phyloP scores from a whole-genome alignment of 2,329 filamentous ascomycete species.

The Akanthomyces lecanii region DNA sequence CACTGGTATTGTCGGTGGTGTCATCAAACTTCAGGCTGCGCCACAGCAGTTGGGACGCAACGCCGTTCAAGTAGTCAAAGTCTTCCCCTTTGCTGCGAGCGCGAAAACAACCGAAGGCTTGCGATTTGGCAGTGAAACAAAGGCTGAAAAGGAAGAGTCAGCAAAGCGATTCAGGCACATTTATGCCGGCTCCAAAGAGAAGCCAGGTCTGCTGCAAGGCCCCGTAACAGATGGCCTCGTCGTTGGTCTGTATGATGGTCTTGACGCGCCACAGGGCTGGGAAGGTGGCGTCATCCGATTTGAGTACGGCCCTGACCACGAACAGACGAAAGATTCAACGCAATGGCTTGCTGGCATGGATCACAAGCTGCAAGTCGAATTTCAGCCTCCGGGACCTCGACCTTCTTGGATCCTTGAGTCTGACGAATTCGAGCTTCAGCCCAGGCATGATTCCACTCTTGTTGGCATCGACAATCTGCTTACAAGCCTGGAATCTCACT shows the following conservation, averaged over 20 bases:
- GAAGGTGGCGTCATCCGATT: slow-evolving; percentile 81
- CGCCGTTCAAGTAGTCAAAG: slow-evolving; percentile 61
- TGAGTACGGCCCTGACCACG: slow-evolving; percentile 45
- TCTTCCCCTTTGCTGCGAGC: slow-evolving; percentile 71
- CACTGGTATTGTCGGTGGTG: slow-evolving; percentile 72
- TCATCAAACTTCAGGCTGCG: slow-evolving; percentile 83
- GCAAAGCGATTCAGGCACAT: slow-evolving; percentile 66
- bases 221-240: slow-evolving; percentile 87
- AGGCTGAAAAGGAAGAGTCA: slow-evolving; percentile 74
- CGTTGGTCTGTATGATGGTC: slow-evolving; percentile 54
- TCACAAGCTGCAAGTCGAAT: slow-evolving; percentile 65
- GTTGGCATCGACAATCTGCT: slow-evolving; percentile 83
- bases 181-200: slow-evolving; percentile 55
- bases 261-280: slow-evolving; percentile 60
- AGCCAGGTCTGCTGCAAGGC: slow-evolving; percentile 68
- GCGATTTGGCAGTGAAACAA: slow-evolving; percentile 84
- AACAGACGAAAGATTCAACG: slow-evolving; percentile 43
- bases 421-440: slow-evolving; percentile 48
- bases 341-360: slow-evolving; percentile 78
- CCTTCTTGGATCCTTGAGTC: slow-evolving; percentile 52
- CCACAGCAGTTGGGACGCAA: slow-evolving; percentile 65
- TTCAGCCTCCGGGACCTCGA: slow-evolving; percentile 68
- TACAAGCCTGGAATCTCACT: slow-evolving; percentile 65
- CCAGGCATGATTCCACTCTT: slow-evolving; percentile 56
- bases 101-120: slow-evolving; percentile 61